Evolutionary conservation across 352 stramenopile species (phyloP).

Genomic region (Phytopythium aichiense): DNA sequence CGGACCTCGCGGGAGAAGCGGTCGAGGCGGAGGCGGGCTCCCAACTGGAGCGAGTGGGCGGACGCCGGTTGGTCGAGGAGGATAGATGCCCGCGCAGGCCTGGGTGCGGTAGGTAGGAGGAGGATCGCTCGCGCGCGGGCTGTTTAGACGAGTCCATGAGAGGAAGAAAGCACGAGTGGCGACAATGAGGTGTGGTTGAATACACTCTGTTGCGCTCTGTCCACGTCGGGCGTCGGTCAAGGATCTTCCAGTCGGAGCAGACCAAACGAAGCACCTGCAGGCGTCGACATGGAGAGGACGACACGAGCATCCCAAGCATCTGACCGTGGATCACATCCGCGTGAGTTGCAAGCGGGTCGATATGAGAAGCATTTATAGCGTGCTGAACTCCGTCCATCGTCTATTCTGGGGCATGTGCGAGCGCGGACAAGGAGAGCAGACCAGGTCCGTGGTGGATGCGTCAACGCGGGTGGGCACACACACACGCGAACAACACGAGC

Average conservation of each 20-base stretch:
- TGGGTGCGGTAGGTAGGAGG: slow-evolving; percentile 1
- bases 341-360: no score
- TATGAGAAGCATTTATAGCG: background rate
- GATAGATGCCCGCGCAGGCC: background rate
- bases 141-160: slow-evolving; percentile 3
- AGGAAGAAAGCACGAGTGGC: background rate
- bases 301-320: no score
- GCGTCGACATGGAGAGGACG: no score
- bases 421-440: background rate
- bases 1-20: background rate
- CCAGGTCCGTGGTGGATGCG: background rate
- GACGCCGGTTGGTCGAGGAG: background rate
- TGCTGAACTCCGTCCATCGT: background rate
- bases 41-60: background rate
- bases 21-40: background rate
- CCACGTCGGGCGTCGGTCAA: background rate
- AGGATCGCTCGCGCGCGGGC: background rate
- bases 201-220: background rate
- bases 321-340: no score
- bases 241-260: no score
- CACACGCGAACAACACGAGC: background rate
- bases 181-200: background rate
- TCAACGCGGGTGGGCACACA: background rate
- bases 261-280: no score
- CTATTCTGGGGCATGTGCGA: background rate